phyloP scores from a whole-genome alignment of 495 filamentous ascomycete species.

The Xylaria nigripes region DNA sequence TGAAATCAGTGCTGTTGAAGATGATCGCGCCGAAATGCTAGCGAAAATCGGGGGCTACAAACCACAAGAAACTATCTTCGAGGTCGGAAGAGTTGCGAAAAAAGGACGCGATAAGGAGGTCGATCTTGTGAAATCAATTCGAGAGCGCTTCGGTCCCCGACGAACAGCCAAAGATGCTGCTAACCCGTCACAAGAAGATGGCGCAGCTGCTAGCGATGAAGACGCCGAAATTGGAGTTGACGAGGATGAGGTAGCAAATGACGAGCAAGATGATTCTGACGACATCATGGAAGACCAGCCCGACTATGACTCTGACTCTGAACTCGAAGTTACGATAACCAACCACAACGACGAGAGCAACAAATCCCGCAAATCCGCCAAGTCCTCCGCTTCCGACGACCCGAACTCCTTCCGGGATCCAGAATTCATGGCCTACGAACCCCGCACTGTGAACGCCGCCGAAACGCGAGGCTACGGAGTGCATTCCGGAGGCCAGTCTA shows the following conservation, averaged over 20 bases:
- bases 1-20: constrained; percentile 51
- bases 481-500: constrained; percentile 61
- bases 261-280: constrained; percentile 5
- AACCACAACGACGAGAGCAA: constrained; percentile 32
- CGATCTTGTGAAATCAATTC: constrained; percentile 64
- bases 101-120: constrained; percentile 57
- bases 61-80: constrained; percentile 89
- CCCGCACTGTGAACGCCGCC: constrained; percentile 61
- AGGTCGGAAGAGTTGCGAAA: constrained; percentile 66
- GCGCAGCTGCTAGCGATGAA: constrained; percentile 19
- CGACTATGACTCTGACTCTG: constrained; percentile 63
- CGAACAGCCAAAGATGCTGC: constrained; percentile 26
- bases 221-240: constrained; percentile 39
- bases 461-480: constrained; percentile 92
- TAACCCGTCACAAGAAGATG: constrained; percentile 12
- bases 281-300: constrained; percentile 49
- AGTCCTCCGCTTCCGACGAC: constrained; percentile 28
- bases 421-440: constrained; percentile 95
- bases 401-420: constrained; percentile 56
- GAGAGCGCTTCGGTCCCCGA: constrained; percentile 51
- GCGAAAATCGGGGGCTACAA: constrained; percentile 76
- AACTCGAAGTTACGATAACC: constrained; percentile 77
- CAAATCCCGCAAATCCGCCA: constrained; percentile 33
- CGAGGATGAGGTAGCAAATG: constrained; percentile 25
- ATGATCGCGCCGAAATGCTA: constrained; percentile 74